Evolutionary conservation across 805 yeast genomes (phyloP), one percentile per base, ranked within the genome.

Genomic region (Metschnikowia arizonensis): DNA sequence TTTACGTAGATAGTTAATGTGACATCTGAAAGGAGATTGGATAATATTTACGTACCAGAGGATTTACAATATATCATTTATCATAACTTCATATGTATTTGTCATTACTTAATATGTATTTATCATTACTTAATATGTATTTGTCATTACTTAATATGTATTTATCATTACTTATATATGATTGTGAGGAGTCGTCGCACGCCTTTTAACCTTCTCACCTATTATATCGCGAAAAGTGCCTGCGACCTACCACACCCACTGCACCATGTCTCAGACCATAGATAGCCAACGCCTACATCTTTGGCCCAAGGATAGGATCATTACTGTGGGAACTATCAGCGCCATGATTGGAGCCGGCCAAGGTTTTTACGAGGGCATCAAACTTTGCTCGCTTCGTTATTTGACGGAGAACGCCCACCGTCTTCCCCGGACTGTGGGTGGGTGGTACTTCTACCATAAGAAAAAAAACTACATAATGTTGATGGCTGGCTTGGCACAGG

Each of bases 361-460:
- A 28, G 95, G 95, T 7, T 72, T 82, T 56, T 73, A 76, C 44
- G 65, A 71, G 12, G 91, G 91, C 3, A 78, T 78, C 55, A 72
- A 72, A 43, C 50, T 60, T 2, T 68, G 86, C 0, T 77, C 85
- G 1, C 63, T 81, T 34, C 72, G 79, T 34, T 88, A 77, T 54
- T 68, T 88, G 38, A 88, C 90, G 2, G 87, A 85, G 53, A 88
- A 88, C 57, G 84, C 93, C 11, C 96, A 88, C 59, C 61, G 96
- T 42, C 65, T 88, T 46, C 96, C 96, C 6, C 72, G 63, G 18
- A 79, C 83, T 0, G 83, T 79, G 44, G 89, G 88, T 17, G 93
- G 91, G 0, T 88, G 96, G 96, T 88, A 84, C 58, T 84, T 83
- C 60, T 88, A 88, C 63, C 93, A 88, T 64, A 87, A 85, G 64